Percentiles rank a stretch among this genome's conserved stretches.
phyloP scores from a whole-genome alignment of 495 filamentous ascomycete genomes.

The Hapsidospora chrysogenum region DNA sequence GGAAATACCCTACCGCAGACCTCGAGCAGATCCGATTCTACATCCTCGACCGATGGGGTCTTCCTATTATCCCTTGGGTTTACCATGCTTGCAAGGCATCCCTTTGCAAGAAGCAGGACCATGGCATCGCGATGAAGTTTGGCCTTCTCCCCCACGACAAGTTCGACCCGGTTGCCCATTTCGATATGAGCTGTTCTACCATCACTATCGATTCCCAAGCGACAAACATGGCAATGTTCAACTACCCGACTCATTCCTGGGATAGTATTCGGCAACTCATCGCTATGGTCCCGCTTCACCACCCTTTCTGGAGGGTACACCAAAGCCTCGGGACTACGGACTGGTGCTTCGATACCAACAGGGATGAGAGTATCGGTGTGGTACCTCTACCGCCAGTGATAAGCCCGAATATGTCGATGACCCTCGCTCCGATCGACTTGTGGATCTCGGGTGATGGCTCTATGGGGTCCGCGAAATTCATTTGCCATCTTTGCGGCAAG shows the following conservation, averaged over 20 bases:
- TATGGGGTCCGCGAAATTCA: not conserved
- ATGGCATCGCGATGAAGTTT: conserved; percentile 1
- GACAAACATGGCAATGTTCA: not conserved
- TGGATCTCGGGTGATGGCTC: not conserved
- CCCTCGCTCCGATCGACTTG: not conserved
- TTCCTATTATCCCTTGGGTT: not conserved
- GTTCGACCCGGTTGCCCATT: not conserved
- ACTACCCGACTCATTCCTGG: not conserved
- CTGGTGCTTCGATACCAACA: not conserved
- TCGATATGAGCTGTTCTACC: not conserved
- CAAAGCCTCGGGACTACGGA: not conserved
- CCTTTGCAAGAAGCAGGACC: not conserved
- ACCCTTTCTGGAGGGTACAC: not conserved
- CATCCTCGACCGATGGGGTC: conserved; percentile 1
- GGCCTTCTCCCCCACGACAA: not conserved
- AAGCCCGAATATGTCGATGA: not conserved
- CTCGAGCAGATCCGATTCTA: not conserved
- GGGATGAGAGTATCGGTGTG: not conserved
- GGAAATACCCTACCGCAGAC: not conserved
- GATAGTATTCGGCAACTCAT: not conserved
- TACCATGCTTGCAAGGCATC: not conserved
- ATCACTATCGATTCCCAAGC: not conserved
- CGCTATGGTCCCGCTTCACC: not conserved
- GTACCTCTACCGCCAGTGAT: not conserved
- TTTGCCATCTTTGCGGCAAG: not conserved